A percentile compares a stretch with the other conserved stretches of the same genome.
Evolutionary conservation across 495 filamentous ascomycete species (phyloP).

Genomic region (Thermothielavioides terrestris): DNA sequence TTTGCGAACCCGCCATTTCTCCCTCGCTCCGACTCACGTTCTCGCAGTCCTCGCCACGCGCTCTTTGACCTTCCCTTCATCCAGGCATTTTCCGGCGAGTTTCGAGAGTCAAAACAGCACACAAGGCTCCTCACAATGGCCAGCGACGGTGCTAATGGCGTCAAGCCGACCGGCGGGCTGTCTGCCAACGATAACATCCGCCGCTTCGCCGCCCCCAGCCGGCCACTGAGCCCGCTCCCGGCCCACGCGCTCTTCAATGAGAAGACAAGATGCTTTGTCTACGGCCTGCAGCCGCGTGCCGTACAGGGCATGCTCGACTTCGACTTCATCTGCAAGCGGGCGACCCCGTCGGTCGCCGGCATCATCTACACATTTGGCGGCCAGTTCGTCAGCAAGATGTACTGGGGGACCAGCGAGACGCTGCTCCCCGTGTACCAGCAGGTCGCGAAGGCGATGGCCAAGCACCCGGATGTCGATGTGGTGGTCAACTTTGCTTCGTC

Average conservation of each 20-base stretch:
- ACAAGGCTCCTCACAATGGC: slow-evolving; percentile 31
- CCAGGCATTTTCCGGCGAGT: slow-evolving; percentile 5
- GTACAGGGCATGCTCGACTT: slow-evolving; percentile 99
- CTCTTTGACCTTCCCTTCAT: slow-evolving; percentile 4
- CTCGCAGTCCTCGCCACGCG: slow-evolving; percentile 5
- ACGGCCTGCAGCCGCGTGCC: slow-evolving; percentile 93
- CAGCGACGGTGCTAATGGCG: slow-evolving; percentile 31
- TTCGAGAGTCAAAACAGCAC: slow-evolving; percentile 10
- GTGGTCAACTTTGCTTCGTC: slow-evolving; percentile 99
- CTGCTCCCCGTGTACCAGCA: slow-evolving; percentile 97
- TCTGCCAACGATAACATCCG: slow-evolving; percentile 98
- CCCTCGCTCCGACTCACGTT: slow-evolving; percentile 4
- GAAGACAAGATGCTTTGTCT: slow-evolving; percentile 99
- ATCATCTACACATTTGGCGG: slow-evolving; percentile 99
- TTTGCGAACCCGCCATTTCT: slow-evolving; percentile 4
- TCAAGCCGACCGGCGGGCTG: slow-evolving; percentile 29
- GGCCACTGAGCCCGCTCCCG: slow-evolving; percentile 77
- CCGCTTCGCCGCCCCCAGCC: slow-evolving; percentile 87
- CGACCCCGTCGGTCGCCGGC: slow-evolving; percentile 90
- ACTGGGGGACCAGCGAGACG: slow-evolving; percentile 99
- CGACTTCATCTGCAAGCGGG: slow-evolving; percentile 99
- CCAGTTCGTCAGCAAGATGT: slow-evolving; percentile 99
- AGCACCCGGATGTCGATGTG: slow-evolving; percentile 94
- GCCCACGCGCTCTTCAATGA: slow-evolving; percentile 88
- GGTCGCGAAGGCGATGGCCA: slow-evolving; percentile 85